phyloP scores from a whole-genome alignment of 108 stramenopile genomes.

The Aurantiochytrium sp. region DNA sequence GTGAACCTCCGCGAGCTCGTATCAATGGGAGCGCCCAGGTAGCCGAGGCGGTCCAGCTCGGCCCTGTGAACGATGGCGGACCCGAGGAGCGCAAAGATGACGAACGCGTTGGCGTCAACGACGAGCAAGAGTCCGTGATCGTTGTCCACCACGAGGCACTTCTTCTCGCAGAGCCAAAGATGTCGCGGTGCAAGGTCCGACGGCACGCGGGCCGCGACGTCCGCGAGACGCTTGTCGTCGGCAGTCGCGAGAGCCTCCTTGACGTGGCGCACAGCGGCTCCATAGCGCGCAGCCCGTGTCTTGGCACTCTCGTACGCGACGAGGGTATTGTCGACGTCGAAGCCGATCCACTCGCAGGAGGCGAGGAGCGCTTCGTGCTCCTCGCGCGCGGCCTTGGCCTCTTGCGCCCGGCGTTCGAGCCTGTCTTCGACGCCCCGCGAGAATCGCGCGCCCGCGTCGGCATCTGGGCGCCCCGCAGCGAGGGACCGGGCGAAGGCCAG shows the following conservation, averaged over 20 bases:
- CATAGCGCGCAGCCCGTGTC: neutral
- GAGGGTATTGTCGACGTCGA: conserved; percentile 18
- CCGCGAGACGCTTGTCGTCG: neutral
- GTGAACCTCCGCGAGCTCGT: neutral
- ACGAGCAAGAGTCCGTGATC: neutral
- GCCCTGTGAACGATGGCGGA: neutral
- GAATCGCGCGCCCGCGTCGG: too few species aligned
- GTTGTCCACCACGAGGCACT: neutral
- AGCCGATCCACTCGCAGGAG: neutral
- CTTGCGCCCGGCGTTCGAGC: neutral
- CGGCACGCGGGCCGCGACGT: neutral
- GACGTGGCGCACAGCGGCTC: neutral
- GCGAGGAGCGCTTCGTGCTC: neutral
- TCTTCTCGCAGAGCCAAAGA: neutral
- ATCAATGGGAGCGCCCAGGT: neutral
- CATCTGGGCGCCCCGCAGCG: too few species aligned
- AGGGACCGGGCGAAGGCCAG: too few species aligned
- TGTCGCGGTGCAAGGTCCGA: neutral
- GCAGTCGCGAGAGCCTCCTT: neutral
- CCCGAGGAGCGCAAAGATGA: neutral
- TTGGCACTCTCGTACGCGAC: neutral
- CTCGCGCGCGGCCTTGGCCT: neutral
- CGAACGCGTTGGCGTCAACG: neutral
- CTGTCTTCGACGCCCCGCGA: neutral
- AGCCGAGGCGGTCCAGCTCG: neutral